These are phyloP conservation scores for Oemleria cerasiformis DNA, from an alignment of 306 rosid genomes.

Conservation along the genomic window DNA sequence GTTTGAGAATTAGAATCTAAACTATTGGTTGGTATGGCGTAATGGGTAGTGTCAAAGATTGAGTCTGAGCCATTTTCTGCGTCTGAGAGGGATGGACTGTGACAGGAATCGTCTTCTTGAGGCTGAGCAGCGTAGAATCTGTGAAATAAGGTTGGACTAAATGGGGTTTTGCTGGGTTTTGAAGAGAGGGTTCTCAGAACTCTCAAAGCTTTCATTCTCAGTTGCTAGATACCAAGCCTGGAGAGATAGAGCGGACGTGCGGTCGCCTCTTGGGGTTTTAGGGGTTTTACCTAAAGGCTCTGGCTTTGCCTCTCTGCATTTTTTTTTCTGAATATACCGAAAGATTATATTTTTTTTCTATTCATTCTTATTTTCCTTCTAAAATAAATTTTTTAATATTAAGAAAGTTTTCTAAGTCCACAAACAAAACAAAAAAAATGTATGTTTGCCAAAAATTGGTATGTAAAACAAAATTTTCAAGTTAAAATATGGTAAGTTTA, in stretches of 20 bases:
- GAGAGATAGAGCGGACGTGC: not conserved
- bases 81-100: conserved; percentile 30
- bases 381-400: too few species aligned
- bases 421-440: too few species aligned
- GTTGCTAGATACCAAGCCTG: conserved; percentile 20
- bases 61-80: conserved; percentile 39
- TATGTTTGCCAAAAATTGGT: too few species aligned
- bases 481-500: too few species aligned
- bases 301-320: not conserved
- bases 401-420: too few species aligned
- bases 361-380: too few species aligned
- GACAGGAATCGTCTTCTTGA: conserved; percentile 37
- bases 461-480: too few species aligned
- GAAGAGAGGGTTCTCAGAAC: conserved; percentile 36
- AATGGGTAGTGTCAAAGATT: conserved; percentile 70
- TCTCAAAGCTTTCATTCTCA: conserved; percentile 65
- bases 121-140: conserved; percentile 62
- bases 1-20: conserved; percentile 23
- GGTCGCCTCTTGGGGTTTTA: not conserved
- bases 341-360: too few species aligned
- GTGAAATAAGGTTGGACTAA: conserved; percentile 16
- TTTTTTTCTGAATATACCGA: not conserved
- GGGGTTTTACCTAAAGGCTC: not conserved
- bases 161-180: conserved; percentile 13
- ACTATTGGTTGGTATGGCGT: conserved; percentile 30